phyloP scores from a whole-genome alignment of 371 early-diverging fungal species.

The Dinochytrium kinnereticum region DNA sequence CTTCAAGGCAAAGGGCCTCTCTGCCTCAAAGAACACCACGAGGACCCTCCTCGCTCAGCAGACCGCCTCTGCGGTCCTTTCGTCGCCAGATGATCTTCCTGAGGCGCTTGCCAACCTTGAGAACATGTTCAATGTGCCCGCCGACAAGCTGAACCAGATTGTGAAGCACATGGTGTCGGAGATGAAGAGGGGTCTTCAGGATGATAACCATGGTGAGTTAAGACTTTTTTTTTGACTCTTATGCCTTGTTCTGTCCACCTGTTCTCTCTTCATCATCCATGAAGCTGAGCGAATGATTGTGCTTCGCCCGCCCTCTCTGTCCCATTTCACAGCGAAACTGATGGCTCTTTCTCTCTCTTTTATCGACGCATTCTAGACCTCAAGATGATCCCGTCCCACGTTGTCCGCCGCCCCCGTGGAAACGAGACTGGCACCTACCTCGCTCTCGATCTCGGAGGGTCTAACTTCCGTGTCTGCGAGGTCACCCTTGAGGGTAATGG shows the following conservation, averaged over 20 bases:
- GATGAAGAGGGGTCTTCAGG: constrained; percentile 75
- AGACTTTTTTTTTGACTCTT: too few species aligned
- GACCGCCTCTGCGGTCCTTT: not conserved
- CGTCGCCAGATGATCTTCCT: constrained; percentile 12
- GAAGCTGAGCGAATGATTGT: too few species aligned
- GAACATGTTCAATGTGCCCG: constrained; percentile 64
- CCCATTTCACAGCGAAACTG: too few species aligned
- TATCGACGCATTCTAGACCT: constrained; percentile 35
- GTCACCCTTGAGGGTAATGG: constrained; percentile 83
- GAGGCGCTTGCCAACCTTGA: constrained; percentile 47
- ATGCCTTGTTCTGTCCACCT: not conserved
- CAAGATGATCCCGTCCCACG: constrained; percentile 90
- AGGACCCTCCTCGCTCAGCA: too few species aligned
- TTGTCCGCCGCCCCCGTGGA: constrained; percentile 75
- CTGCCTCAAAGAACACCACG: too few species aligned
- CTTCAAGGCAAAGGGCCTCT: too few species aligned
- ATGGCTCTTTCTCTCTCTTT: too few species aligned
- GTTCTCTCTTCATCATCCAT: too few species aligned
- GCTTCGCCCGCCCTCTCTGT: too few species aligned
- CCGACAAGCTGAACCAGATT: constrained; percentile 66
- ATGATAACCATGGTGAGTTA: constrained; percentile 59
- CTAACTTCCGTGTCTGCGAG: constrained; percentile 89
- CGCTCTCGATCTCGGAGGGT: constrained; percentile 94
- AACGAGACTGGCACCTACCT: constrained; percentile 84
- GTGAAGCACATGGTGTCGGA: constrained; percentile 69